phyloP scores from a whole-genome alignment of 257 asterid species.

The Paraleonurus japonicus region DNA sequence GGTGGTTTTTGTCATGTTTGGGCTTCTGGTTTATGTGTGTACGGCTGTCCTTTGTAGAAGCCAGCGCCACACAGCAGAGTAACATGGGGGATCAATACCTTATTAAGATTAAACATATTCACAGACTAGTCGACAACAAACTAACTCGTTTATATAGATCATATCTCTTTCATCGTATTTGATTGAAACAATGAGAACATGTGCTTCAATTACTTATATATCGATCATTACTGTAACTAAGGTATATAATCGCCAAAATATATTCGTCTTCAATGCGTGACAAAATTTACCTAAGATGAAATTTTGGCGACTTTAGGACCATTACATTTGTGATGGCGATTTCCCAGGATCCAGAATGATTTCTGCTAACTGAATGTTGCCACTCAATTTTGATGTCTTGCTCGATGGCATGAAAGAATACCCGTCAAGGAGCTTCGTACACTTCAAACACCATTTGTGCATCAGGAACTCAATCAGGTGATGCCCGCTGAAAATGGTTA shows the following conservation, averaged over 20 bases:
- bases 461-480: conserved; percentile 85
- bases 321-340: background rate
- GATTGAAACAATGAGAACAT: background rate
- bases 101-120: too few species aligned
- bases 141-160: background rate
- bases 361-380: conserved; percentile 88
- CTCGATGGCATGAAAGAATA: conserved; percentile 70
- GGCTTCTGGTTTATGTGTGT: conserved; percentile 9
- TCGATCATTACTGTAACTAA: background rate
- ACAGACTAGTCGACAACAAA: background rate
- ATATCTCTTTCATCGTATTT: background rate
- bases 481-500: conserved; percentile 65
- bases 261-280: background rate
- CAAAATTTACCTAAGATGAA: background rate
- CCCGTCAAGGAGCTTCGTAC: conserved; percentile 79
- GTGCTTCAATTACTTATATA: background rate
- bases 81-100: background rate
- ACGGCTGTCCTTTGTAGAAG: conserved; percentile 26
- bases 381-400: conserved; percentile 74
- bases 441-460: conserved; percentile 89
- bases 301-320: background rate
- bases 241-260: background rate
- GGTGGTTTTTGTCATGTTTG: background rate
- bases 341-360: conserved; percentile 45
- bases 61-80: background rate